These are phyloP conservation scores for Phytophthora cactorum DNA, from an alignment of 352 stramenopile species.

Conservation along the genomic window DNA sequence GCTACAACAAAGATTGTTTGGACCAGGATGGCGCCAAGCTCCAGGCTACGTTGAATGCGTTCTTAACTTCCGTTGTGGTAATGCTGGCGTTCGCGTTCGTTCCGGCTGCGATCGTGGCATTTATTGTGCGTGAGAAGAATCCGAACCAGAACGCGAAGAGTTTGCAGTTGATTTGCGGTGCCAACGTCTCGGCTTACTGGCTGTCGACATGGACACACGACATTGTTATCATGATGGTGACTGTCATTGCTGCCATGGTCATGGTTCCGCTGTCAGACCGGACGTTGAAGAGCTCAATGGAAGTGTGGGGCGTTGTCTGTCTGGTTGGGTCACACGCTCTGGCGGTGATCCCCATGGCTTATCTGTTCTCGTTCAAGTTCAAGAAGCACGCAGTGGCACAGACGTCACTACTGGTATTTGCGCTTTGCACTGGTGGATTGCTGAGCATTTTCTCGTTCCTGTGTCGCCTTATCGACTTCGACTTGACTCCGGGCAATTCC, in stretches of 20 bases:
- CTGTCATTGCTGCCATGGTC: conserved; percentile 48
- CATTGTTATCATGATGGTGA: conserved; percentile 44
- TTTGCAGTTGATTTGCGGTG: conserved; percentile 69
- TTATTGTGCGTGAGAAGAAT: conserved; percentile 70
- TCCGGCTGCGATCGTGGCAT: conserved; percentile 65
- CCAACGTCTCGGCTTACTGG: conserved; percentile 65
- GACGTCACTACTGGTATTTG: conserved; percentile 72
- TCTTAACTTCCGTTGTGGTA: conserved; percentile 63
- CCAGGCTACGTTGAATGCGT: conserved; percentile 66
- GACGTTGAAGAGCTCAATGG: conserved; percentile 36
- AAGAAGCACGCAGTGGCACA: conserved; percentile 65
- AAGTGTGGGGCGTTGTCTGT: conserved; percentile 48
- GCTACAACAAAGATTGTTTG: conserved; percentile 59
- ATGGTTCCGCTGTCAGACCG: conserved; percentile 47
- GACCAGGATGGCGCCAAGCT: conserved; percentile 61
- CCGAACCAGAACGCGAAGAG: conserved; percentile 69
- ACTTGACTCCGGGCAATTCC: conserved; percentile 28
- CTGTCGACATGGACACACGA: conserved; percentile 66
- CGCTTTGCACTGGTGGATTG: conserved; percentile 59
- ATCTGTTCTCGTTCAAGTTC: conserved; percentile 70
- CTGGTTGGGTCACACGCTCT: conserved; percentile 55
- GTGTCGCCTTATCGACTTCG: conserved; percentile 71
- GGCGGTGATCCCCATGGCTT: conserved; percentile 62
- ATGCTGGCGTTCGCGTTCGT: conserved; percentile 79
- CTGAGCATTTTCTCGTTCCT: conserved; percentile 83